Evolutionary conservation across 2,329 filamentous ascomycete species (phyloP).

Genomic region (Fusarium palustre): DNA sequence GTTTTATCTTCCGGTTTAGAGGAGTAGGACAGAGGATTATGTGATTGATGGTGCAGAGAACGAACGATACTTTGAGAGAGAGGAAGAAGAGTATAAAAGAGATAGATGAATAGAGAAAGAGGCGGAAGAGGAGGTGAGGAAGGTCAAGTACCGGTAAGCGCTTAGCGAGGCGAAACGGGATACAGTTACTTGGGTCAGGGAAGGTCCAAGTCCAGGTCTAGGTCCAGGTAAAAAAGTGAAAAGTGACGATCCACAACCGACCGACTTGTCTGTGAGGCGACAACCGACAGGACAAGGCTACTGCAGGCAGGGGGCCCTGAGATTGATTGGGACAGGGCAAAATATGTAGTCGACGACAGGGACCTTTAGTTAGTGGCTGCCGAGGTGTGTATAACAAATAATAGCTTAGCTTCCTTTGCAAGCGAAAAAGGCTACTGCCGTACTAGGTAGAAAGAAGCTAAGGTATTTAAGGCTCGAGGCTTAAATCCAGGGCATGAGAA

Average conservation of each 20-base stretch:
- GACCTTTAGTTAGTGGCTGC: slow-evolving; percentile 7
- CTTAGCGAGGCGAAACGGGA: slow-evolving; percentile 13
- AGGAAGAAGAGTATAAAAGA: not conserved
- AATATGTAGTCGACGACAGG: slow-evolving; percentile 11
- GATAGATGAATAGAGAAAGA: slow-evolving; percentile 3
- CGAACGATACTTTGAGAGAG: not conserved
- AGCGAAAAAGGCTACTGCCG: slow-evolving; percentile 22
- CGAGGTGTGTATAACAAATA: not conserved
- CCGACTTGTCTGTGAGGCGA: slow-evolving; percentile 29
- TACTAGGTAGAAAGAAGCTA: slow-evolving; percentile 28
- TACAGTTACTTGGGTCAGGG: not conserved
- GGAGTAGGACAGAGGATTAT: not conserved
- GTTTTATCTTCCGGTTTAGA: slow-evolving; percentile 19
- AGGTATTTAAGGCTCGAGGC: slow-evolving; percentile 20
- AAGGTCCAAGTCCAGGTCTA: not conserved
- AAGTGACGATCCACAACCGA: slow-evolving; percentile 47
- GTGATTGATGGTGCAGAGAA: not conserved
- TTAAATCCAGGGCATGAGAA: slow-evolving; percentile 28
- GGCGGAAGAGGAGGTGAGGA: not conserved
- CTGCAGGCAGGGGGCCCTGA: slow-evolving; percentile 8
- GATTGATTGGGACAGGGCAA: slow-evolving; percentile 2
- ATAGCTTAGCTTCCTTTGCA: slow-evolving; percentile 23
- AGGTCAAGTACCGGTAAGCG: slow-evolving; percentile 6
- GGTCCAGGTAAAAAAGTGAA: slow-evolving; percentile 42
- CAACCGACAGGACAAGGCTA: slow-evolving; percentile 21